Conservation (phyloP, 768 basidiomycete genomes). For the Steccherinum ochraceum region DNA sequence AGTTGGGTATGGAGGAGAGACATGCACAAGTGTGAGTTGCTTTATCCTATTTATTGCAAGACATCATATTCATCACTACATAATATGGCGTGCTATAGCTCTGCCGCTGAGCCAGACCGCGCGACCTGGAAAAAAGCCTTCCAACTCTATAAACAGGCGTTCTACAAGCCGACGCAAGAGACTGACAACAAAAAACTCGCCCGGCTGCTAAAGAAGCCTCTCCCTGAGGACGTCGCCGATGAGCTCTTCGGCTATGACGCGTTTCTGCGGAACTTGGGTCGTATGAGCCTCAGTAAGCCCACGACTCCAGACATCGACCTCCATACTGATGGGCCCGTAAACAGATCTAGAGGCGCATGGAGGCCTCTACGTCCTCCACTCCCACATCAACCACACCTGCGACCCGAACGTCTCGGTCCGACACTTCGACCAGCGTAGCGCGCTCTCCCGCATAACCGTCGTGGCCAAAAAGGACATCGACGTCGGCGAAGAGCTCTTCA, state of each 20-base stretch:
- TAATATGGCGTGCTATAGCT: slow-evolving; percentile 7
- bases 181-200: slow-evolving; percentile 53
- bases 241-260: slow-evolving; percentile 72
- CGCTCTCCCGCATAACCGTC: slow-evolving; percentile 69
- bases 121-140: slow-evolving; percentile 64
- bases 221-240: slow-evolving; percentile 41
- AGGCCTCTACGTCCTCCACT: slow-evolving; percentile 79
- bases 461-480: slow-evolving; percentile 61
- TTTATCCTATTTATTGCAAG: background rate
- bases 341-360: slow-evolving; percentile 81
- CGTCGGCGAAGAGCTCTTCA: slow-evolving; percentile 66
- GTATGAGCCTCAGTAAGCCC: slow-evolving; percentile 73
- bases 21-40: slow-evolving; percentile 33
- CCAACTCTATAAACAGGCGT: slow-evolving; percentile 50
- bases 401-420: slow-evolving; percentile 73
- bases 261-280: slow-evolving; percentile 66
- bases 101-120: slow-evolving; percentile 50
- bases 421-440: slow-evolving; percentile 62
- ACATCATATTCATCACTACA: slow-evolving; percentile 11
- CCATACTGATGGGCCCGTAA: background rate
- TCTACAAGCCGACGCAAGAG: slow-evolving; percentile 48
- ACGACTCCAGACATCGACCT: background rate
- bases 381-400: slow-evolving; percentile 85
- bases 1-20: slow-evolving; percentile 66
- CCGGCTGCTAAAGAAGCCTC: slow-evolving; percentile 42